Base-by-base conservation (phyloP, 75 land plant genomes). In the Sequoiadendron giganteum region DNA sequence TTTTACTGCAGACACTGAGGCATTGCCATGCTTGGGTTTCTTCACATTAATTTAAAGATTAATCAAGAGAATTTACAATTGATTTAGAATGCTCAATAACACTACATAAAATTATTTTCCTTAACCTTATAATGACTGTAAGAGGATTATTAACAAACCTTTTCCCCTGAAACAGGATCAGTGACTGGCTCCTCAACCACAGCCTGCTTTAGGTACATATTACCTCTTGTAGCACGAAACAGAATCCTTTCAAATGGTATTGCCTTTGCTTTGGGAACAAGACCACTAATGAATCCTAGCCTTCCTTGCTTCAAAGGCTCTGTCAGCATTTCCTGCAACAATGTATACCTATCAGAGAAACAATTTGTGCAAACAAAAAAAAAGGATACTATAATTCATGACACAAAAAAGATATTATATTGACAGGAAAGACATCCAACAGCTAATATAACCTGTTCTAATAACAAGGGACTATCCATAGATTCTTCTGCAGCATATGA, bases 191-290 rank as follows among this genome's bases (percentile, higher is more conserved):
- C 91, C 34, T 97, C 99, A 84, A 98, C 90, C 8, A 76, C 84
- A 82, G 87, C 90, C 84, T 95, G 97, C 87, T 85, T 94, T 48
- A 98, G 89, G 68, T 91, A 95, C 88, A 98, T 87, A 83, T 98
- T 98, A 68, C 99, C 99, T 89, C 99, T 92, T 5, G 97, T 98
- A 85, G 99, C 99, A 86, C 99, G 98, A 86, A 98, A 97, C 39
- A 98, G 89, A 70, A 98, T 98, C 86, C 99, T 93, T 88, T 98
- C 99, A 95, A 98, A 98, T 65, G 96, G 89, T 91, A 94, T 88
- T 1, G 99, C 92, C 87, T 98, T 98, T 32, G 87, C 91, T 85
- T 92, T 93, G 9, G 97, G 97, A 32, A 97, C 93, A 84, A 97
- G 94, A 5, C 99, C 98, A 88, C 93, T 91, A 2, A 96, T 86